phyloP scores from a whole-genome alignment of 2,329 filamentous ascomycete species.

The Chalaropsis thielavioides region DNA sequence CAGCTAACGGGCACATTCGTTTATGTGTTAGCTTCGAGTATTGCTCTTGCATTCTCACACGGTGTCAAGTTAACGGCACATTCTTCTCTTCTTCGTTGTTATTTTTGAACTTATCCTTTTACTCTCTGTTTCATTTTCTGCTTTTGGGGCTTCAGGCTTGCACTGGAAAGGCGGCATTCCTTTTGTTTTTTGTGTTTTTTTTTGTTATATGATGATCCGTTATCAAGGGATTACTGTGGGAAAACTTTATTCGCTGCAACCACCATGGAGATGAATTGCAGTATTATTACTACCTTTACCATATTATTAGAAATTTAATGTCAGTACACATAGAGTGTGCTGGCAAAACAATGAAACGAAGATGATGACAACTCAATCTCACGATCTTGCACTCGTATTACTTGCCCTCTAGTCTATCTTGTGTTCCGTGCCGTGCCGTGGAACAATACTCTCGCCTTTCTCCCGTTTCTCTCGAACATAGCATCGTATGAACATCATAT shows the following conservation, averaged over 20 bases:
- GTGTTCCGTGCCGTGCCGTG: background rate
- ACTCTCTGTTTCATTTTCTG: slow-evolving; percentile 1
- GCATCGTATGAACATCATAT: too few relatives aligned
- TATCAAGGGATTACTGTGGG: slow-evolving; percentile 4
- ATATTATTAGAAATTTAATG: slow-evolving; percentile 5
- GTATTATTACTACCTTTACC: slow-evolving; percentile 4
- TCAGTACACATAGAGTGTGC: background rate
- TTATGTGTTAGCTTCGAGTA: background rate
- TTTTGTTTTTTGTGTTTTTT: background rate
- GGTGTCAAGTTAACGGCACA: slow-evolving; percentile 7
- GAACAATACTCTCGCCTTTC: too few relatives aligned
- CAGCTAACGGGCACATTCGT: background rate
- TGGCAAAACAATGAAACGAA: slow-evolving; percentile 11
- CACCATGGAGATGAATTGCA: slow-evolving; percentile 15
- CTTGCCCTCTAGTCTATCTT: background rate
- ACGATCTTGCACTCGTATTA: background rate
- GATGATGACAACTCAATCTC: slow-evolving; percentile 5
- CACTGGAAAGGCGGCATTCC: background rate
- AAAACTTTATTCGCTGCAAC: background rate
- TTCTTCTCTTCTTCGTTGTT: slow-evolving; percentile 11
- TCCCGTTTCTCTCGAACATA: too few relatives aligned
- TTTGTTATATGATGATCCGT: slow-evolving; percentile 6
- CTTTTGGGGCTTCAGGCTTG: background rate
- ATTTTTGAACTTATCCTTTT: background rate
- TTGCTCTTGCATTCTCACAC: slow-evolving; percentile 8